Evolutionary conservation across 352 stramenopile species (phyloP), one percentile per base, ranked within the genome.

Genomic region (Phytophthora lateralis): DNA sequence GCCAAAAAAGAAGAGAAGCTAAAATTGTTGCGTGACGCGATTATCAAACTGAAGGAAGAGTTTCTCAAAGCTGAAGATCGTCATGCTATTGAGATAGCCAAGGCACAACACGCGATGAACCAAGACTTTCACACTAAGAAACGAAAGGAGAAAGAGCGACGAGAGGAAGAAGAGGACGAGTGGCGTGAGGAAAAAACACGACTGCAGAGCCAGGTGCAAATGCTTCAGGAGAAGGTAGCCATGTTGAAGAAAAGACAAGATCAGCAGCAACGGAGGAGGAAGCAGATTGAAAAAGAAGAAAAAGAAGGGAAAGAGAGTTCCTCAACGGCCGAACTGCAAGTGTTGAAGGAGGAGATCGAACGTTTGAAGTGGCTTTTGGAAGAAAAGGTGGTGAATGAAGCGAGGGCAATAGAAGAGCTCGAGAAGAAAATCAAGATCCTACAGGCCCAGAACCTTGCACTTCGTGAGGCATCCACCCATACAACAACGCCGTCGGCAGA

Each of bases 41-140:
- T 97, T 39, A 84, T 96, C 26, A 81, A 85, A 45, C 62, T 97
- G 4, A 97, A 97, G 58, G 82, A 96, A 49, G 90, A 96, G 56
- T 96, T 96, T 47, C 41, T 96, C 4, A 92, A 95, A 51, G 83
- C 78, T 1, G 84, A 96, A 60, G 82, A 96, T 64, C 69, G 80
- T 0, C 80, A 92, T 47, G 87, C 83, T n/a, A 71, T 91, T 26
- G 83, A 90, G 48, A 62, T 89, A 8, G 78, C 77, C 4, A 85
- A 84, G 47, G 73, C 80, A 1, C 80, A 90, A 29, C 69, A 82
- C 17, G 29, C 61, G n/a, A 67, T 77, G 51, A 69, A 48, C n/a
- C 65, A 70, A n/a, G 55, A 71, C 18, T 56, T 75, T 7, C 69
- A 44, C 32, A 24, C 62, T 15, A 59, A 71, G 29, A 73, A 76